Evolutionary conservation across 1,284 basidiomycete species (phyloP), one percentile per base, ranked within the genome.

Genomic region (Omphalotus olearius): DNA sequence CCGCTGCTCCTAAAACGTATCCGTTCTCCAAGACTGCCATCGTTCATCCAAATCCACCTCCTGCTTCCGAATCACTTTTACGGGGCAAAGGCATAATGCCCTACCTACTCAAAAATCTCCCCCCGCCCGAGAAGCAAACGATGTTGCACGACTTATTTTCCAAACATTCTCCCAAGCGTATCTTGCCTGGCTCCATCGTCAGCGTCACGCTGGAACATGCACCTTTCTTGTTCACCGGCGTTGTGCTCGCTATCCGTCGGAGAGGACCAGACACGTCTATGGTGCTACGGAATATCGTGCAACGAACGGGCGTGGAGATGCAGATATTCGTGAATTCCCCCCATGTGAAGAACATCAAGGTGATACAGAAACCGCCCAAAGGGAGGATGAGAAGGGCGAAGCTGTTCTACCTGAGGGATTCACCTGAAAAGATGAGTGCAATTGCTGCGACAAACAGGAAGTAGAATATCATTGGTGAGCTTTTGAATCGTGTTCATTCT

Each of bases 221-320:
- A 50, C 88, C 89, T 6, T 83, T 80, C 18, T 71, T 78, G 18
- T 97, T 96, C 68, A 88, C 91, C 2, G 93, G 94, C 45, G 88
- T 97, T 43, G 74, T 97, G 48, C 79, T 95, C 62, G 79, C 82
- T 41, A 79, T 93, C 55, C 80, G 88, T 47, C 78, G 91, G 54
- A 80, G 88, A 41, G 93, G 93, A 0, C 75, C 82, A 25, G 89
- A 91, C 69, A 93, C 91, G 20, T 85, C 82, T 33, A 91, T 97
- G 64, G 75, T 84, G 45, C 69, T 97, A 46, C 79, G 94, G 56
- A 97, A 96, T 69, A 80, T 96, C 59, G 79, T 97, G 53, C 88
- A 92, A 61, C 79, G 90, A 58, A 91, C 87, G 9, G 93, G 93
- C 14, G 86, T 95, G 35, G 93, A 97, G 74, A 87, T 92, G 85